Base-by-base conservation (phyloP, 257 asterid species). In the Eustoma russellianum region DNA sequence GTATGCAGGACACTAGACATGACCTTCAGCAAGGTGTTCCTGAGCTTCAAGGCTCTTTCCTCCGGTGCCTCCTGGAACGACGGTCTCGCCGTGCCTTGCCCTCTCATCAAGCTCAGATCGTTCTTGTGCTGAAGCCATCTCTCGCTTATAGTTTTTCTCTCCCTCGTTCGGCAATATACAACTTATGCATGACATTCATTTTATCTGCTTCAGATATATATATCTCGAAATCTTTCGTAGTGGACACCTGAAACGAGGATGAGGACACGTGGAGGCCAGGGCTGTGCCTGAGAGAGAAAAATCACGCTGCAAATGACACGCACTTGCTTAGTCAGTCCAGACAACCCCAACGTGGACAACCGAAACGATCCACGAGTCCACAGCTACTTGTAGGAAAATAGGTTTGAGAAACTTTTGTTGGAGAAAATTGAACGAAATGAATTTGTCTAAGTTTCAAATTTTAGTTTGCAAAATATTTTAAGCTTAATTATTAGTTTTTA, bases 41-140 rank as follows among this genome's bases (percentile, higher is more conserved):
- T 86, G 93, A 13, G 93, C 95, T 51, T 86, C 85, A 0, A 83
- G 93, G 72, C 88, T 86, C 64, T 83, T 86, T 15, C 95, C 95
- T 5, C 95, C 93, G 5, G 93, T 80, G 53, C 94, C 94, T 18
- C 94, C 94, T n/a, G 93, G 90, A 14, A 86, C 71, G 5, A 83
- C 90, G 7, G 91, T 86, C 62, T 83, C 88, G 0, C 91, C 92
- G 30, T 62, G 79, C 65, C 70, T 66, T 9, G 92, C 94, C 66
- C 83, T 67, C 18, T 81, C 80, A 70, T 83, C 94, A 3, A 86
- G 78, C 12, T 75, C 79, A 8, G 80, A 56, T 13, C 94, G 49
- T 35, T 75, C 68, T 33, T 79, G 74, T 0, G 41, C 64, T 10
- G 88, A 65, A 14, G 95, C 74, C 88, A 83, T 83, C 9, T 13